These are phyloP conservation scores for Daedaleopsis nitida DNA, from an alignment of 768 basidiomycete genomes.

Conservation along the genomic window DNA sequence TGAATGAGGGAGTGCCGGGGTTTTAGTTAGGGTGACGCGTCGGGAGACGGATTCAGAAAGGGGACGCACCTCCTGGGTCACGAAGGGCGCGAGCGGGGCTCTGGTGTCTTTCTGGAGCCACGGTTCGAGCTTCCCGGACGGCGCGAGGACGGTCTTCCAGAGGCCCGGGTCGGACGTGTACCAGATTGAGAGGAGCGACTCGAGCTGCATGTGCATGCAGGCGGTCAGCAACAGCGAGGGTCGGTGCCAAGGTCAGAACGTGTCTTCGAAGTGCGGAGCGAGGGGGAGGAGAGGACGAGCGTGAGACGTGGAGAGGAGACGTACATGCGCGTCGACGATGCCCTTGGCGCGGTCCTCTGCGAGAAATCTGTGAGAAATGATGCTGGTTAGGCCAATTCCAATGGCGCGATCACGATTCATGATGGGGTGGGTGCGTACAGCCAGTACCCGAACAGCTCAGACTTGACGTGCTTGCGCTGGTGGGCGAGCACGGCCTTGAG, in stretches of 20 bases:
- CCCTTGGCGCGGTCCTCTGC: slow-evolving; percentile 31
- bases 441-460: slow-evolving; percentile 47
- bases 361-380: slow-evolving; percentile 21
- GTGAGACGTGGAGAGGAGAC: slow-evolving; percentile 10
- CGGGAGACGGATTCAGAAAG: not conserved
- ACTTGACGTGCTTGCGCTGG: slow-evolving; percentile 33
- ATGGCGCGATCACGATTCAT: slow-evolving; percentile 10
- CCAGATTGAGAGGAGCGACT: slow-evolving; percentile 40
- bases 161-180: slow-evolving; percentile 37
- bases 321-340: slow-evolving; percentile 38
- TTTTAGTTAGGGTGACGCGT: not conserved
- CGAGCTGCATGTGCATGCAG: slow-evolving; percentile 30
- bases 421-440: slow-evolving; percentile 15
- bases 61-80: slow-evolving; percentile 34
- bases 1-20: slow-evolving; percentile 8
- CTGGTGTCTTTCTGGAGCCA: slow-evolving; percentile 32
- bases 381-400: not conserved
- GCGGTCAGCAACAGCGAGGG: not conserved
- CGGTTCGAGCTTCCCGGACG: slow-evolving; percentile 36
- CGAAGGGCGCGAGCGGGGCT: slow-evolving; percentile 31
- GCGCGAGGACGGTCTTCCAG: slow-evolving; percentile 39
- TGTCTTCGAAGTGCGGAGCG: not conserved
- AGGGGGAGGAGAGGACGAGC: not conserved
- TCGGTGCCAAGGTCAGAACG: too few relatives aligned
- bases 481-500: slow-evolving; percentile 29